Evolutionary conservation across 2,329 filamentous ascomycete genomes (phyloP).

Genomic region (Neopestalotiopsis rosae): DNA sequence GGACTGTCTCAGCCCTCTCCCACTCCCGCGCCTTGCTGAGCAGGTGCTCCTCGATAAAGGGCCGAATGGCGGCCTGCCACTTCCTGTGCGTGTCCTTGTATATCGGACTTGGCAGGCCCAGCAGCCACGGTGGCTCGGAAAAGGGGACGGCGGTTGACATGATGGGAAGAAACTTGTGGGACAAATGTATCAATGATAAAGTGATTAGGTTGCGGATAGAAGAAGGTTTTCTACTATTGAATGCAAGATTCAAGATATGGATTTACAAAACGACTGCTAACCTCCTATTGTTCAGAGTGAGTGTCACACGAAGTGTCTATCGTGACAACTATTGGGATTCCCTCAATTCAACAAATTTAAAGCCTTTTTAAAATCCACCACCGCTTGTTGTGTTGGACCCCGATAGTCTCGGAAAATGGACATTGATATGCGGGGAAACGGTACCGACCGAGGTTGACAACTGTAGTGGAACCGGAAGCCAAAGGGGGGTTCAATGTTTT

Average conservation of each 20-base stretch:
- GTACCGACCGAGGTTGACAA: slow-evolving; percentile 18
- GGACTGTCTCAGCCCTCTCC: slow-evolving; percentile 69
- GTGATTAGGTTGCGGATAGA: background rate
- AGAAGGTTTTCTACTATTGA: background rate
- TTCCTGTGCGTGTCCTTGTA: slow-evolving; percentile 68
- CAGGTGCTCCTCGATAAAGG: slow-evolving; percentile 69
- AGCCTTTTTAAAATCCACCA: background rate
- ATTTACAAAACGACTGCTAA: background rate
- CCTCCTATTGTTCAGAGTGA: background rate
- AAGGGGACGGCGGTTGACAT: slow-evolving; percentile 59
- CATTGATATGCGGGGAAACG: slow-evolving; percentile 12
- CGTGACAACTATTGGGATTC: background rate
- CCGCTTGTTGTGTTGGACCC: background rate
- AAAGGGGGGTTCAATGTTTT: background rate
- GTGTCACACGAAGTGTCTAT: background rate
- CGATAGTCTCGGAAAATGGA: background rate
- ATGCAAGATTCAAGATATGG: background rate
- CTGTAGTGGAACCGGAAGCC: slow-evolving; percentile 12
- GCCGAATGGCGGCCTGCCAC: slow-evolving; percentile 72
- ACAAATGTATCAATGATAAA: background rate
- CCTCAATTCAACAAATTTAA: background rate
- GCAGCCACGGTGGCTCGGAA: slow-evolving; percentile 74
- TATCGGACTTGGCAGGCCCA: slow-evolving; percentile 73
- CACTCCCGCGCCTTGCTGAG: slow-evolving; percentile 69
- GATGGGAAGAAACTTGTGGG: background rate